phyloP scores from a whole-genome alignment of 805 yeast species.

The Ascoidea tarda region DNA sequence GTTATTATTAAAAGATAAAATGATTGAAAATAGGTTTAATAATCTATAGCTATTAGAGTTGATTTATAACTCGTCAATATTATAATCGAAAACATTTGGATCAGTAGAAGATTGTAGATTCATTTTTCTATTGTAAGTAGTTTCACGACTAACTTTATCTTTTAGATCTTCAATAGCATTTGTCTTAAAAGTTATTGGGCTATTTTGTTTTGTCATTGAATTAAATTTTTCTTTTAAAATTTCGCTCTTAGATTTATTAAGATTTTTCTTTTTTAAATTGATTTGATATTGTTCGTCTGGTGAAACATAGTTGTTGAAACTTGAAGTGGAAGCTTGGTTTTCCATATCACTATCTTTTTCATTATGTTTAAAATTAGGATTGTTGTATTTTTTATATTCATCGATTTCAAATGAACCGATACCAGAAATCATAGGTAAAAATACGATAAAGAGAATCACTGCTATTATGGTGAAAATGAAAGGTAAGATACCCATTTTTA shows the following conservation, averaged over 20 bases:
- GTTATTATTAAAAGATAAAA: too few species aligned
- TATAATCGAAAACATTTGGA: constrained; percentile 32
- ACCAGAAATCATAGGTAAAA: constrained; percentile 8
- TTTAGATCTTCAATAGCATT: constrained; percentile 1
- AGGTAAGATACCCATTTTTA: constrained; percentile 5
- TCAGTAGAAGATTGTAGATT: constrained; percentile 15
- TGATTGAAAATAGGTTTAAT: background rate
- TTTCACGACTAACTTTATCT: background rate
- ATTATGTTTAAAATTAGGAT: background rate
- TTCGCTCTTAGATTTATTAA: constrained; percentile 1
- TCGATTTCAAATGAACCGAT: constrained; percentile 8
- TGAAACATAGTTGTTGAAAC: constrained; percentile 4
- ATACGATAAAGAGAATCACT: constrained; percentile 4
- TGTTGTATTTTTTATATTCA: background rate
- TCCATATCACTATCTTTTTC: background rate
- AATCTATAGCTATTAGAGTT: too few species aligned
- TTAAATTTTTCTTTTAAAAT: constrained; percentile 5
- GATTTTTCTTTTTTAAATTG: background rate
- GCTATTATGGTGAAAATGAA: constrained; percentile 3
- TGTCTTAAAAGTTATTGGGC: constrained; percentile 8
- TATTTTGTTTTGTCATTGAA: background rate
- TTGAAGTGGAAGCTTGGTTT: background rate
- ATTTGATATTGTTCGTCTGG: constrained; percentile 8
- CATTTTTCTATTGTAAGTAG: background rate
- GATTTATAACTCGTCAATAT: constrained; percentile 25